Conservation (phyloP, 2,329 filamentous ascomycete genomes). For the Cladorrhinum sp. region DNA sequence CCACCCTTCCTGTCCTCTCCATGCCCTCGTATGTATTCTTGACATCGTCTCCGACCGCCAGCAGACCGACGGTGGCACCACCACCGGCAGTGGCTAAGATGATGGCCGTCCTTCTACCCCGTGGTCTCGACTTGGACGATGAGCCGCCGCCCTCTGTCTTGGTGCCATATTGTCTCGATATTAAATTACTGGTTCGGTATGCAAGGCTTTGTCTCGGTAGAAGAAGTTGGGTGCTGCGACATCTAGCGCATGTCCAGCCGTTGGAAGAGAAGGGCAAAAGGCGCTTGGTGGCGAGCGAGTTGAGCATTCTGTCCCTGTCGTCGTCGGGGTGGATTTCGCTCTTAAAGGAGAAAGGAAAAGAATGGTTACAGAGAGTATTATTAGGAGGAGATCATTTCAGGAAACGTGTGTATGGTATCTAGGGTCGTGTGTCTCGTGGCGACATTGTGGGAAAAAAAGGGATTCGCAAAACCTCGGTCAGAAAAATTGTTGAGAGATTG, state of each 20-base stretch:
- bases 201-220: constrained; percentile 9
- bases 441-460: constrained; percentile 3
- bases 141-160: neutral
- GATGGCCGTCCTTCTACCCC: constrained; percentile 30
- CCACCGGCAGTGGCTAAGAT: constrained; percentile 51
- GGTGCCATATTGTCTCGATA: constrained; percentile 23
- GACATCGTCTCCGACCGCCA: constrained; percentile 59
- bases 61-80: constrained; percentile 44
- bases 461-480: neutral
- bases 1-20: constrained; percentile 76
- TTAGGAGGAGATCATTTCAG: neutral
- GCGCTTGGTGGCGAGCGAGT: constrained; percentile 18
- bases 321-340: neutral
- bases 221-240: constrained; percentile 22
- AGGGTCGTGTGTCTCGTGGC: neutral
- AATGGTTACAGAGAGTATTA: neutral
- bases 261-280: constrained; percentile 12
- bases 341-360: neutral
- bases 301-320: constrained; percentile 22
- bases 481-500: constrained; percentile 6
- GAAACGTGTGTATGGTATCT: neutral
- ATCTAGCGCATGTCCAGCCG: constrained; percentile 30
- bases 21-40: constrained; percentile 72
- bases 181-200: constrained; percentile 7
- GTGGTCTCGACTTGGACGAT: constrained; percentile 14